These are phyloP conservation scores for Trichosporon sp. DNA, from an alignment of 1,284 basidiomycete species.

Conservation along the genomic window DNA sequence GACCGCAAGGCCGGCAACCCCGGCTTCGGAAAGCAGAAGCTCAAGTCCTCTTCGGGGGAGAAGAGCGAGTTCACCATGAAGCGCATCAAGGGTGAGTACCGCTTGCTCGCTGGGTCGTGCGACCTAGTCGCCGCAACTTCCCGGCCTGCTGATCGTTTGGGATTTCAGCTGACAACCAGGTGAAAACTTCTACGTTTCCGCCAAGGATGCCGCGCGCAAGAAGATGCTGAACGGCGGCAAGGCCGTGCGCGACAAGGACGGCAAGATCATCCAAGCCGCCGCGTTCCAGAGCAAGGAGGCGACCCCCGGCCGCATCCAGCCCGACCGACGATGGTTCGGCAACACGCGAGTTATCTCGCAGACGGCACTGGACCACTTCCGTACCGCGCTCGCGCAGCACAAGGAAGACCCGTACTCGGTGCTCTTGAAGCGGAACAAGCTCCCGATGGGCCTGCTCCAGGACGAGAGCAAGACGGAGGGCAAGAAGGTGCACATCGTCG, in stretches of 20 bases:
- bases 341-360: slow-evolving; percentile 99
- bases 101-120: neutral
- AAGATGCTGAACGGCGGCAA: slow-evolving; percentile 92
- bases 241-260: slow-evolving; percentile 81
- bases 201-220: slow-evolving; percentile 75
- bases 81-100: slow-evolving; percentile 66
- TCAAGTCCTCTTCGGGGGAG: slow-evolving; percentile 37
- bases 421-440: slow-evolving; percentile 83
- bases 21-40: slow-evolving; percentile 49
- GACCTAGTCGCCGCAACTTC: neutral
- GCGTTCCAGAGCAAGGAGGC: slow-evolving; percentile 90
- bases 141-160: neutral
- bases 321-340: slow-evolving; percentile 93
- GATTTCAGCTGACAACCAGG: slow-evolving; percentile 16
- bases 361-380: slow-evolving; percentile 88
- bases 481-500: slow-evolving; percentile 88
- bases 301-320: slow-evolving; percentile 82
- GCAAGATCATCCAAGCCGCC: slow-evolving; percentile 86
- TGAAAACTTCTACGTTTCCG: slow-evolving; percentile 89
- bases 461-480: slow-evolving; percentile 79
- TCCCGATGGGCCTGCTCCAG: slow-evolving; percentile 90
- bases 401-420: slow-evolving; percentile 94
- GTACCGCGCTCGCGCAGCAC: slow-evolving; percentile 77
- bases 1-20: slow-evolving; percentile 46
- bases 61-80: slow-evolving; percentile 60